Conservation (phyloP, 1,284 basidiomycete species). For the Sphaerobolus stellatus region DNA sequence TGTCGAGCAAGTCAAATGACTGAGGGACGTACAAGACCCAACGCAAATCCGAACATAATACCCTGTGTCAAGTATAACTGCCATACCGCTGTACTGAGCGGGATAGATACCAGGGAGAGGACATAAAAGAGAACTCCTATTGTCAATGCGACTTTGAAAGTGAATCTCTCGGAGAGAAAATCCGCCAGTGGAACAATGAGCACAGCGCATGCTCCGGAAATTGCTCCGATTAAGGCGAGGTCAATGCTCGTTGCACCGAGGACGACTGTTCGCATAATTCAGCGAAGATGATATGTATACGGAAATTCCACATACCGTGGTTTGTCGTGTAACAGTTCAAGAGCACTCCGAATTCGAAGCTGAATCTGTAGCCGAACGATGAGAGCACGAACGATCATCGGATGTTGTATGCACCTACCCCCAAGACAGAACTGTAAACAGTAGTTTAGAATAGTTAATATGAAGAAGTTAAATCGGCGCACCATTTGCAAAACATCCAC, state of each 20-base stretch:
- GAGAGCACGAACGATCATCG: too few species aligned
- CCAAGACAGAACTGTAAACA: constrained; percentile 18
- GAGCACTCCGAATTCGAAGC: constrained; percentile 42
- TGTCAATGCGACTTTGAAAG: constrained; percentile 32
- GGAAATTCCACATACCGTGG: constrained; percentile 22
- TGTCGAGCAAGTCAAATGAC: too few species aligned
- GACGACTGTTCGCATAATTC: constrained; percentile 24
- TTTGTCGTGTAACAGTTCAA: constrained; percentile 37
- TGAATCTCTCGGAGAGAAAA: constrained; percentile 27
- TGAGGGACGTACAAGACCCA: constrained; percentile 12
- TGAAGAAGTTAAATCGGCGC: constrained; percentile 13
- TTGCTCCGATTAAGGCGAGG: constrained; percentile 41
- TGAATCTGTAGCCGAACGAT: too few species aligned
- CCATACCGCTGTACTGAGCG: constrained; percentile 15
- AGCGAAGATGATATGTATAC: background rate
- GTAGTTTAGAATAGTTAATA: background rate
- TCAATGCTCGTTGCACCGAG: constrained; percentile 32
- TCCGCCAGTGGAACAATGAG: constrained; percentile 36
- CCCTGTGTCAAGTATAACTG: constrained; percentile 16
- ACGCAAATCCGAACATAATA: constrained; percentile 14
- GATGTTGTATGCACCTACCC: constrained; percentile 18
- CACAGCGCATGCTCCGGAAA: constrained; percentile 34
- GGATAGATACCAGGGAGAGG: constrained; percentile 12
- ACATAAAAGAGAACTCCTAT: constrained; percentile 26
- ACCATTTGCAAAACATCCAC: constrained; percentile 32